Conservation (phyloP, 2,329 filamentous ascomycete species). For the Penicillium sp. region DNA sequence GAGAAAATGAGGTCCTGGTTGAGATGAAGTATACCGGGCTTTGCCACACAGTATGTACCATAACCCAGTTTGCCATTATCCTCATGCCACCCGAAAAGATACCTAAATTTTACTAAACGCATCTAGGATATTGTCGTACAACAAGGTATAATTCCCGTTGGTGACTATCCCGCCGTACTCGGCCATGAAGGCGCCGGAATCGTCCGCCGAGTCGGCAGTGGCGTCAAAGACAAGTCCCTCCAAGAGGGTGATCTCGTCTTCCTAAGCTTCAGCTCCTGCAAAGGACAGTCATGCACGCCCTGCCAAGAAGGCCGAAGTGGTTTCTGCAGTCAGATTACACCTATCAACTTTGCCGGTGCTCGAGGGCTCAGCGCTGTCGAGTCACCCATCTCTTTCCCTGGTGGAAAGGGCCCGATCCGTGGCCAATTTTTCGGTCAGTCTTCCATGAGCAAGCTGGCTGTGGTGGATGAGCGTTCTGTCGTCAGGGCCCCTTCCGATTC, state of each 20-base stretch:
- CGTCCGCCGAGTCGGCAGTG: conserved; percentile 28
- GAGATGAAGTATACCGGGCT: conserved; percentile 38
- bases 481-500: conserved; percentile 24
- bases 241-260: conserved; percentile 32
- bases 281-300: conserved; percentile 12
- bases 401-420: conserved; percentile 19
- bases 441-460: conserved; percentile 31
- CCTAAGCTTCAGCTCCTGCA: conserved; percentile 27
- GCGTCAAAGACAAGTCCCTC: conserved; percentile 27
- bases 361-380: conserved; percentile 16
- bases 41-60: conserved; percentile 29
- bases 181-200: conserved; percentile 30
- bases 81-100: neutral
- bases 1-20: conserved; percentile 32
- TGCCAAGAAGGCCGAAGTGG: conserved; percentile 21
- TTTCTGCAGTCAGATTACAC: conserved; percentile 21
- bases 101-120: neutral
- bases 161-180: conserved; percentile 25
- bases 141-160: conserved; percentile 24
- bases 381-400: conserved; percentile 21
- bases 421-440: conserved; percentile 40
- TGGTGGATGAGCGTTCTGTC: conserved; percentile 29
- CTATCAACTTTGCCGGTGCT: conserved; percentile 27
- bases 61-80: neutral
- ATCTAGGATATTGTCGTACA: conserved; percentile 30